Percentiles rank a stretch among this genome's conserved stretches.
These are phyloP conservation scores for Lophiostoma macrostomum DNA, from an alignment of 495 filamentous ascomycete genomes.

Conservation along the genomic window DNA sequence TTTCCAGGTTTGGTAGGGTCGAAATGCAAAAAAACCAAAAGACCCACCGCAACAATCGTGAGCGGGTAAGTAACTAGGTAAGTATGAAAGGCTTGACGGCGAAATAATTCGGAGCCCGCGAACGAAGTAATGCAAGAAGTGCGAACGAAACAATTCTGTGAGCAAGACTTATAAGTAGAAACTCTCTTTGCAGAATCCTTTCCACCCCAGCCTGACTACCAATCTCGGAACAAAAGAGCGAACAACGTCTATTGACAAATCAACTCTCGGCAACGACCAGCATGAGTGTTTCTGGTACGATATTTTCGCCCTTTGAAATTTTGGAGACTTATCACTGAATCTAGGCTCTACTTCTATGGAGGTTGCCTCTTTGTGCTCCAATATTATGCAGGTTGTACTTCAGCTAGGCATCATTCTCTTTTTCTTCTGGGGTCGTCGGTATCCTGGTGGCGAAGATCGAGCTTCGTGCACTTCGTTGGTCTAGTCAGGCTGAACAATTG, in stretches of 20 bases:
- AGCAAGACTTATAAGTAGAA: neutral
- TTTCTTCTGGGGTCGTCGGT: neutral
- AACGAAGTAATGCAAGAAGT: too few relatives aligned
- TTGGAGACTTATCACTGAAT: neutral
- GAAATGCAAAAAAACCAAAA: neutral
- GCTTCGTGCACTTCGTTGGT: neutral
- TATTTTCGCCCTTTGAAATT: neutral
- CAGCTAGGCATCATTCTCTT: slow-evolving; percentile 1
- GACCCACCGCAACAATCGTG: neutral
- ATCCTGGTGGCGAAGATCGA: neutral
- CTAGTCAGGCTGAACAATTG: neutral
- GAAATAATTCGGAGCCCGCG: neutral
- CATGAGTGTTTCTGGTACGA: neutral
- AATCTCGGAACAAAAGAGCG: neutral
- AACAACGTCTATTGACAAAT: slow-evolving; percentile 1
- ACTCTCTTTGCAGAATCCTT: neutral
- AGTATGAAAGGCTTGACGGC: neutral
- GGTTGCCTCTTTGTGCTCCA: neutral
- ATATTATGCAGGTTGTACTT: slow-evolving; percentile 1
- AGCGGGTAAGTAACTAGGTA: neutral
- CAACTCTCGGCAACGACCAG: neutral
- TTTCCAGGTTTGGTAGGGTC: neutral
- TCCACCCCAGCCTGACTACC: neutral
- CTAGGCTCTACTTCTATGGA: neutral
- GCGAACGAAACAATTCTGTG: neutral